Percentiles rank a stretch among this genome's conserved stretches.
Conservation (phyloP, 2,329 filamentous ascomycete genomes). For the Hypoxylon sp. region DNA sequence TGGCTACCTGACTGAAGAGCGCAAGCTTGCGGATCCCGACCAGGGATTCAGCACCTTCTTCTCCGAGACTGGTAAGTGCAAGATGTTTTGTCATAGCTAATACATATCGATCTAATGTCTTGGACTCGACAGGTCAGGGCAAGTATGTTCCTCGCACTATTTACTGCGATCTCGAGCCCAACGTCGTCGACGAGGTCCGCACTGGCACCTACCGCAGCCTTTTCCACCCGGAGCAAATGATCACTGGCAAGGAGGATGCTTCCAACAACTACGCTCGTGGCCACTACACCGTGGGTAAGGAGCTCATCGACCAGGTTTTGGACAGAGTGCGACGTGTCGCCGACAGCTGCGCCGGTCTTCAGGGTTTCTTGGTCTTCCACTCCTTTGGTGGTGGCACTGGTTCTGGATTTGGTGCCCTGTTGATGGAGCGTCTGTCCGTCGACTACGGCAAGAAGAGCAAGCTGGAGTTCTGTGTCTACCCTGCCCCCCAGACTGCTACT, state of each 20-base stretch:
- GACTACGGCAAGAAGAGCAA: conserved; percentile 99
- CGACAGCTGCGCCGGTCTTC: conserved; percentile 97
- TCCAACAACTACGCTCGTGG: conserved; percentile 99
- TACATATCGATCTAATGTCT: conserved; percentile 30
- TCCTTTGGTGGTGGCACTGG: conserved; percentile 99
- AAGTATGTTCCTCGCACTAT: conserved; percentile 99
- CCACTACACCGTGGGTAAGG: conserved; percentile 99
- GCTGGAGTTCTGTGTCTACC: conserved; percentile 99
- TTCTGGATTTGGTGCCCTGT: conserved; percentile 96
- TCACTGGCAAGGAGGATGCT: conserved; percentile 99
- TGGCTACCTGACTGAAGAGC: conserved; percentile 98
- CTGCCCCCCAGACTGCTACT: conserved; percentile 95
- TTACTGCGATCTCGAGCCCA: conserved; percentile 99
- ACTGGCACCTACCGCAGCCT: conserved; percentile 95
- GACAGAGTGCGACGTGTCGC: conserved; percentile 98
- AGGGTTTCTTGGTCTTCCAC: conserved; percentile 99
- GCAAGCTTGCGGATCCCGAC: conserved; percentile 92
- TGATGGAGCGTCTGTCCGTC: conserved; percentile 98
- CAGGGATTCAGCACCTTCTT: conserved; percentile 99
- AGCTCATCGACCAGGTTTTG: conserved; percentile 97
- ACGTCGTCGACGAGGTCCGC: conserved; percentile 99
- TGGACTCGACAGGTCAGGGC: conserved; percentile 79
- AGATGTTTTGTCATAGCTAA: conserved; percentile 21
- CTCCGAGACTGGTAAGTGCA: conserved; percentile 90
- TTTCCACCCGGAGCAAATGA: conserved; percentile 99